Evolutionary conservation across 257 asterid genomes (phyloP), one percentile per base, ranked within the genome.

Genomic region (Rhazya stricta): DNA sequence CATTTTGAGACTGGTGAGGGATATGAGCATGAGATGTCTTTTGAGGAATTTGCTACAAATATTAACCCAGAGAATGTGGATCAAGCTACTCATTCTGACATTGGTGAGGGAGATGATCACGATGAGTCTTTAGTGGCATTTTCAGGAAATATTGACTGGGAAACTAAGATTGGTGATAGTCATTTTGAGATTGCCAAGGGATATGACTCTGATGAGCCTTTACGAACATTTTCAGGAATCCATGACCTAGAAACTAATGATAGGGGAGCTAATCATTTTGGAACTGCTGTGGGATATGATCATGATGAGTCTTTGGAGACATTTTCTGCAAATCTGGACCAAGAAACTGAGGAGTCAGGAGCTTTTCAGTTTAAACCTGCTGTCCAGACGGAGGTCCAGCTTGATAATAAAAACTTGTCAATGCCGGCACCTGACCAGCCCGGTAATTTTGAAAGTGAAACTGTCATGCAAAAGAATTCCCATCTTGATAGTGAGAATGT

Each of bases 371-470:
- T 69, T 79, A 85, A 69, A 80, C 82, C 25, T 54, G 75, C 73
- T 71, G 75, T 54, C 45, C 73, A 81, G 78, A 79, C 65, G 71
- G 81, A 83, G 74, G 67, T 37, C 65, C 77, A 68, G 75, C 77
- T 75, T 62, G 57, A 76, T 76, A 53, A 76, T 74, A 80, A 82
- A 80, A 83, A 73, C 58, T 60, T 71, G 67, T 75, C 75, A 65
- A 61, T 74, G 12, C 79, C 61, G n/a, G 80, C 74, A 19, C 42
- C 82, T 74, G 79, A 46, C 72, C 86, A 62, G 82, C 82, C 67
- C 57, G 91, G 78, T 77, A 90, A 88, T 54, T 69, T 85, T 23
- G 91, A 86, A 76, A 89, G 72, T 19, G 80, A 66, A 72, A 69
- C 62, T 57, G 57, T 76, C 60, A 75, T 56, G 60, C 75, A 76